Base-by-base conservation (phyloP, 2,329 filamentous ascomycete species). In the Epichloe elymi region DNA sequence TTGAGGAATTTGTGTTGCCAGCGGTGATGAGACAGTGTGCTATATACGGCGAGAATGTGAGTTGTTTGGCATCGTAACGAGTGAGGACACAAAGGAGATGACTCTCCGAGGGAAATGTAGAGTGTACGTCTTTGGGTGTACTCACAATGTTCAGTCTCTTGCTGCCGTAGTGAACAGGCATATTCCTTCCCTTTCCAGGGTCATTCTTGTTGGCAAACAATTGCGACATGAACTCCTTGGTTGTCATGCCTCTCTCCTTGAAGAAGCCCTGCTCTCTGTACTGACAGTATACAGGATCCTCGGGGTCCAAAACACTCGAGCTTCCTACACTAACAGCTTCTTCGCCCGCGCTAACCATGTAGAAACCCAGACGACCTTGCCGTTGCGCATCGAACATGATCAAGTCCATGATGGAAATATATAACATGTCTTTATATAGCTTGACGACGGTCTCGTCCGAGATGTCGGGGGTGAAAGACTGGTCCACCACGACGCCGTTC, bases 341-440 rank as follows among this genome's bases (percentile, higher is more conserved):
- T 71, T 96, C 90, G 52, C 90, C 90, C 0, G 89, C 87, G 38
- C 86, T 91, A 62, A 91, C 91, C 87, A 98, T 97, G 69, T 98
- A 98, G 70, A 98, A 98, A 66, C 85, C 90, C 51, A 95, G 70
- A 19, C 88, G 81, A n/a, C 90, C 90, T 68, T 98, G 93, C 44
- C 93, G 78, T 69, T 98, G 93, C 0, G 93, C 90, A 62, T 98
- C 93, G 63, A 95, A 96, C 90, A 97, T 97, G 65, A 97, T 86
- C 51, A 95, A 68, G 64, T 98, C 93, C 88, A 98, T 93, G 58
- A 97, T 86, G 51, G 85, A 82, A 10, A 83, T 72, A 37, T 74
- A 76, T 10, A 85, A 61, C 82, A 86, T 85, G 59, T 82, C 78
- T 53, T 70, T 75, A 65, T 84, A 84, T 48, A 82, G 67, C 62